Percentiles rank a stretch among this genome's conserved stretches.
Evolutionary conservation across 2,329 filamentous ascomycete genomes (phyloP).

Genomic region (Microsporum audouinii): DNA sequence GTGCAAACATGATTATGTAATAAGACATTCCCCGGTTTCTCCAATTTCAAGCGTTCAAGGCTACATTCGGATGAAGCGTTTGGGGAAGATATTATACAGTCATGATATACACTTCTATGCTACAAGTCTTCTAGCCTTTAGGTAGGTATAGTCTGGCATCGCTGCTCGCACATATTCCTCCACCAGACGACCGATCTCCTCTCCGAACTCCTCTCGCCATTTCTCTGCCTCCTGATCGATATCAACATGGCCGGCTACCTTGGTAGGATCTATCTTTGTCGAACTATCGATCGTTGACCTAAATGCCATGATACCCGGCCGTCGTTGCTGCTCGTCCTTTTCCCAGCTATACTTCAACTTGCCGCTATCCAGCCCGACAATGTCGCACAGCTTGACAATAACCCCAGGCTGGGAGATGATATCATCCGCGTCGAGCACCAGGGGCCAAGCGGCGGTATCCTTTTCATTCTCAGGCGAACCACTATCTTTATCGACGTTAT

Average conservation of each 20-base stretch:
- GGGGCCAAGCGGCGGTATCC: slow-evolving; percentile 14
- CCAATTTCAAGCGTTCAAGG: neutral
- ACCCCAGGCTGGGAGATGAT: slow-evolving; percentile 26
- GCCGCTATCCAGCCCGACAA: slow-evolving; percentile 25
- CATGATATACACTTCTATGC: neutral
- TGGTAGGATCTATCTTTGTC: slow-evolving; percentile 23
- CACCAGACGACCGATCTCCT: slow-evolving; percentile 18
- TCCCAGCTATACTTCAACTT: slow-evolving; percentile 26
- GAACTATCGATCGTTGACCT: slow-evolving; percentile 23
- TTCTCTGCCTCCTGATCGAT: slow-evolving; percentile 25
- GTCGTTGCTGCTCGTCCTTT: neutral
- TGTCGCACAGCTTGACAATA: slow-evolving; percentile 20
- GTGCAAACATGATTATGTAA: neutral
- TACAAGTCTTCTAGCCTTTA: slow-evolving; percentile 19
- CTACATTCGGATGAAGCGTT: neutral
- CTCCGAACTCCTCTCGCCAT: slow-evolving; percentile 31
- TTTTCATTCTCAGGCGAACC: neutral
- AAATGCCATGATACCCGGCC: slow-evolving; percentile 14
- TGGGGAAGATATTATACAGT: neutral
- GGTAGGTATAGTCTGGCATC: slow-evolving; percentile 33
- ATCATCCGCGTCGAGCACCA: slow-evolving; percentile 31
- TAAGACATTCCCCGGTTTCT: neutral
- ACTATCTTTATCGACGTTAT: neutral
- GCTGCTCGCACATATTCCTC: slow-evolving; percentile 22
- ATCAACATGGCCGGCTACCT: slow-evolving; percentile 23